Percentiles rank a stretch among this genome's conserved stretches.
phyloP scores from a whole-genome alignment of 2,329 filamentous ascomycete species.

The Aspergillus uvarum region DNA sequence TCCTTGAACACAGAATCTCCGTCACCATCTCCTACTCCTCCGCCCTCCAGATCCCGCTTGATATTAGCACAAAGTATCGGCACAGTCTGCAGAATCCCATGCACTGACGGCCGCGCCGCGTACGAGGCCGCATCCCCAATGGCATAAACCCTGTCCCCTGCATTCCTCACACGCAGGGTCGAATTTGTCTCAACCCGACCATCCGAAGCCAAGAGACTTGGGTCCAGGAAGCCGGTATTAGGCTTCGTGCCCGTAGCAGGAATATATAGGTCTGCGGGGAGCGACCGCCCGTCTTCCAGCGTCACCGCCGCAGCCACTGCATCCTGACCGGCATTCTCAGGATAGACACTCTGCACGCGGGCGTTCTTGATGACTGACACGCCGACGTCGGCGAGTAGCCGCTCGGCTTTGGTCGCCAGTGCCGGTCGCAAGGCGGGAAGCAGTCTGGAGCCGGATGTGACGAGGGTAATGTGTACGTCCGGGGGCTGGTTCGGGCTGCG shows the following conservation, averaged over 20 bases:
- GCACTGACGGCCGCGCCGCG: conserved; percentile 42
- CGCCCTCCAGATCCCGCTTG: conserved; percentile 46
- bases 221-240: conserved; percentile 44
- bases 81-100: conserved; percentile 43
- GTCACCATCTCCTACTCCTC: conserved; percentile 18
- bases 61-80: conserved; percentile 51
- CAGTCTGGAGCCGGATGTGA: conserved; percentile 42
- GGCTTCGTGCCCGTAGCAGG: conserved; percentile 45
- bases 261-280: conserved; percentile 52
- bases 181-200: conserved; percentile 42
- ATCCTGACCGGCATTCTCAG: conserved; percentile 30
- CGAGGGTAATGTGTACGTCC: conserved; percentile 45
- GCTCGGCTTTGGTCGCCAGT: conserved; percentile 45
- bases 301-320: conserved; percentile 34
- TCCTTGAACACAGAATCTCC: conserved; percentile 41
- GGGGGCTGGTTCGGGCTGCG: conserved; percentile 24
- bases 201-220: conserved; percentile 32
- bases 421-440: conserved; percentile 43
- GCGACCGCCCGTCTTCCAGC: conserved; percentile 41
- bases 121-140: conserved; percentile 48
- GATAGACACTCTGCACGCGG: conserved; percentile 37
- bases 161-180: conserved; percentile 41
- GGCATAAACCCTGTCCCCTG: conserved; percentile 46
- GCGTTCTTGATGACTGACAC: conserved; percentile 49
- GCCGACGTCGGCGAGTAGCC: conserved; percentile 45